These are phyloP conservation scores for Paramecium biaurelia DNA, from an alignment of 73 alveolate species.

Conservation along the genomic window DNA sequence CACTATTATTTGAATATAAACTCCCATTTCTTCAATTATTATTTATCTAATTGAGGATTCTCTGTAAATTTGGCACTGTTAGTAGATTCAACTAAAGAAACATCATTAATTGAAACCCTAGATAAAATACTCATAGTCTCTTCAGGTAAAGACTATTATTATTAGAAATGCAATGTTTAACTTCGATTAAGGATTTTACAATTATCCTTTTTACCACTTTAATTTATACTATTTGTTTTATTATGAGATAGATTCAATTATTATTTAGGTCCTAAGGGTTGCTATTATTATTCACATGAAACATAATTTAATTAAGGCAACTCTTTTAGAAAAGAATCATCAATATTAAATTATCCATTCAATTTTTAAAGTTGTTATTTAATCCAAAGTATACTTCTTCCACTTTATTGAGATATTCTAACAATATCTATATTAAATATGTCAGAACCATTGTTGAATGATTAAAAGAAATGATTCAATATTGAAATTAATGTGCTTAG, in stretches of 20 bases:
- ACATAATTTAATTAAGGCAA: neutral
- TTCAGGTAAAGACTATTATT: neutral
- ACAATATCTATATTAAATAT: neutral
- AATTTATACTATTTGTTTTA: neutral
- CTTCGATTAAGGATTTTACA: neutral
- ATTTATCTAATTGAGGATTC: neutral
- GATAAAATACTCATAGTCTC: neutral
- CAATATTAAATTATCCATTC: neutral
- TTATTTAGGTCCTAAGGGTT: neutral
- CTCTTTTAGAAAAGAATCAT: neutral
- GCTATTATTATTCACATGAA: neutral
- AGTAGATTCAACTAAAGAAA: neutral
- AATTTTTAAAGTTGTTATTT: neutral
- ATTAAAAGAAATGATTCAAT: neutral
- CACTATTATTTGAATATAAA: neutral
- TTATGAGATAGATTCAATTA: neutral
- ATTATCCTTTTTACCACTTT: neutral
- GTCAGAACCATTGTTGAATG: neutral
- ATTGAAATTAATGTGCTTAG: neutral
- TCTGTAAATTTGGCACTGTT: neutral
- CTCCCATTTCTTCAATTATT: neutral
- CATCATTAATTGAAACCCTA: neutral
- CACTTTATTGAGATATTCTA: neutral
- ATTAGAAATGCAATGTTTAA: neutral
- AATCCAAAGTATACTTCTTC: neutral